phyloP scores from a whole-genome alignment of 2,329 filamentous ascomycete species.

The Monosporascus ibericus region DNA sequence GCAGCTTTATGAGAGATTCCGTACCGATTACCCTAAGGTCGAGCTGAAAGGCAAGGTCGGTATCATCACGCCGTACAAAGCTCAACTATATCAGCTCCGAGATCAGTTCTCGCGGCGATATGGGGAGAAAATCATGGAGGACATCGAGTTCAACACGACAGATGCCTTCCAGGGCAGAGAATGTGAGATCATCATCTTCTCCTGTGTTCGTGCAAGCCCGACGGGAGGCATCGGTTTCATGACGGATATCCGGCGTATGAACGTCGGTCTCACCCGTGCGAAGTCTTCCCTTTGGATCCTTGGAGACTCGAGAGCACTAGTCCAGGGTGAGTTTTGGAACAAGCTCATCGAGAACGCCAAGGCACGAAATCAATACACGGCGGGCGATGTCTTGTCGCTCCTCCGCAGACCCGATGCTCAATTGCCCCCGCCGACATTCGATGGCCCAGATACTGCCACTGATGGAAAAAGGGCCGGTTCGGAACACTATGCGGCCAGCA shows the following conservation, averaged over 20 bases:
- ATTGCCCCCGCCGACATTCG: conserved; percentile 21
- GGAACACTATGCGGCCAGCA: not conserved
- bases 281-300: conserved; percentile 96
- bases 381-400: conserved; percentile 50
- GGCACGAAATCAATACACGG: conserved; percentile 67
- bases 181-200: conserved; percentile 98
- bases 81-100: conserved; percentile 77
- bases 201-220: conserved; percentile 89
- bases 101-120: conserved; percentile 66
- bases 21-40: conserved; percentile 60
- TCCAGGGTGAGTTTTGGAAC: conserved; percentile 86
- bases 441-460: not conserved
- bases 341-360: conserved; percentile 79
- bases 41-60: conserved; percentile 81
- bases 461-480: not conserved
- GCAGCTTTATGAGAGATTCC: conserved; percentile 75
- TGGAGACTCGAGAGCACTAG: conserved; percentile 80
- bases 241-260: conserved; percentile 97
- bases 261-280: conserved; percentile 92
- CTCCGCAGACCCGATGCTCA: conserved; percentile 38
- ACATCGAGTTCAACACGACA: conserved; percentile 96
- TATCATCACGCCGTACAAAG: conserved; percentile 97
- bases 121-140: conserved; percentile 67
- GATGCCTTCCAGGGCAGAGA: conserved; percentile 97
- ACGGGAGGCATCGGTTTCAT: conserved; percentile 97